phyloP scores from a whole-genome alignment of 148 eudicot species.

The Heliamphora exappendiculata region DNA sequence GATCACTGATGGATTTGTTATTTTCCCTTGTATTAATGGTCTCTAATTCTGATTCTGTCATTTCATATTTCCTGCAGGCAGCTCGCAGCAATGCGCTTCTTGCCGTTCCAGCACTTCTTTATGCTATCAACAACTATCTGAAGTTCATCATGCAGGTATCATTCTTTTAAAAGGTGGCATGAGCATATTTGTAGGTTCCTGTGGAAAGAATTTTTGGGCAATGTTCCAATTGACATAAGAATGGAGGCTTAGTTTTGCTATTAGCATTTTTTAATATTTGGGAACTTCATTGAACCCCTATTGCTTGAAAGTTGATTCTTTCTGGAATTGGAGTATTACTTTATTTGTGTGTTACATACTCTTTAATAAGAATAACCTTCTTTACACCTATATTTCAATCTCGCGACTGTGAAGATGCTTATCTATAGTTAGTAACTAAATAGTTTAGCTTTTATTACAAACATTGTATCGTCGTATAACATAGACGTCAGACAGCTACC shows the following conservation, averaged over 20 bases:
- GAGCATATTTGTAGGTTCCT: background rate
- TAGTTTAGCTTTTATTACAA: background rate
- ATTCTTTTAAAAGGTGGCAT: background rate
- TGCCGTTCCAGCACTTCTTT: slow-evolving; percentile 67
- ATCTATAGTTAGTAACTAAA: background rate
- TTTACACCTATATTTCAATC: no score
- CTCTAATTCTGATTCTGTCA: background rate
- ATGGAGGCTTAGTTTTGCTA: background rate
- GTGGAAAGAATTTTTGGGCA: background rate
- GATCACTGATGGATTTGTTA: no score
- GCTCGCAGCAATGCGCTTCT: slow-evolving; percentile 87
- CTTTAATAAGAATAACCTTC: no score
- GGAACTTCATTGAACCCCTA: no score
- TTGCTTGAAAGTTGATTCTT: background rate
- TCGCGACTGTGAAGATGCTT: no score
- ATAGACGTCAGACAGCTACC: background rate
- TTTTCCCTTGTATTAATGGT: background rate
- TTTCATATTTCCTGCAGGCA: slow-evolving; percentile 50
- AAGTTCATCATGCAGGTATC: slow-evolving; percentile 86
- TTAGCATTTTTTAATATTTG: background rate
- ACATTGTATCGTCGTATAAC: background rate
- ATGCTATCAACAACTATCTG: slow-evolving; percentile 84
- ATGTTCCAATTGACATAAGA: background rate
- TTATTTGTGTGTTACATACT: no score
- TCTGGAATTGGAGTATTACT: no score